Base-by-base conservation (phyloP, 306 rosid genomes). In the Casuarina glauca region DNA sequence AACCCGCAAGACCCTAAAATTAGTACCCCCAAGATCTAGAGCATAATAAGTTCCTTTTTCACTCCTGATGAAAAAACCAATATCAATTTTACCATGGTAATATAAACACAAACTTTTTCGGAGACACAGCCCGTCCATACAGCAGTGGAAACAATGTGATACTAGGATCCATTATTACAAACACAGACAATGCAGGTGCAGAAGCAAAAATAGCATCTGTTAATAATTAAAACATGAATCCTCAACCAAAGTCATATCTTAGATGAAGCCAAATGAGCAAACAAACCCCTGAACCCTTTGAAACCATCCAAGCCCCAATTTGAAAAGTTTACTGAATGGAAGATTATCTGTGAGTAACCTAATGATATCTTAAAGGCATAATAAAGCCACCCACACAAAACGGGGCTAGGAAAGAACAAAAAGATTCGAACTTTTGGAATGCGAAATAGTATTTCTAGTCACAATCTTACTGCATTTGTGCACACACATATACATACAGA, bases 21-120 rank as follows among this genome's bases (percentile, higher is more conserved):
- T 89, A 70, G 98, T 90, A 66, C 94, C 98, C 54, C 96, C 97
- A 74, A 94, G 94, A 89, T 94, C 91, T 78, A 94, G 89, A 6
- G 96, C 97, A 83, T 91, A 94, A 78, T 86, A 90, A 67, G 91
- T 89, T 85, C 97, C 98, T 72, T 74, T 86, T 82, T 94, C 97
- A 6, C 85, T 87, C 88, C 98, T 93, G 90, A 67, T 78, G 57
- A 64, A 54, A 48, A 48, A 69, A 46, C 46, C 69, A 49, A 50
- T 36, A 70, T 48, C 57, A 12, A 57, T 39, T 76, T 70, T 73
- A 69, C 15, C 4, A 26, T 10, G n/a, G 51, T 53, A 60, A 60
- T 68, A 67, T 62, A 44, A 77, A 55, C 48, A 39, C 76, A 73
- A 55, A 57, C 78, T 62, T 54, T 69, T 26, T 42, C 48, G 64